Evolutionary conservation across 2,329 filamentous ascomycete genomes (phyloP).

Genomic region (Fusarium drepaniforme): DNA sequence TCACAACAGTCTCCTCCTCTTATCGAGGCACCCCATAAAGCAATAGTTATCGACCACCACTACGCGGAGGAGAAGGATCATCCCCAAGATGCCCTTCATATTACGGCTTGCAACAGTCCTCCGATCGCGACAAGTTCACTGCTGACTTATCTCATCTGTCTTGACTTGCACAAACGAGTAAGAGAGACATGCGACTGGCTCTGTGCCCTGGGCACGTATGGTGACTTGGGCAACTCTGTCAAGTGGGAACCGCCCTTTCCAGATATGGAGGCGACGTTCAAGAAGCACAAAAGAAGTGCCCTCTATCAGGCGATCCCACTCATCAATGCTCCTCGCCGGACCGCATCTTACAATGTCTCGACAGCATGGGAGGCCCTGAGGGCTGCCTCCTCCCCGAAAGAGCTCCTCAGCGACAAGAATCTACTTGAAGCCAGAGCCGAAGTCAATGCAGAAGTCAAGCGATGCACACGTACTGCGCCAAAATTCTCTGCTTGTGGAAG

Average conservation of each 20-base stretch:
- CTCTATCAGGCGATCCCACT: conserved; percentile 73
- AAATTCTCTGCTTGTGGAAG: conserved; percentile 73
- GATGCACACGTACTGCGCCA: conserved; percentile 71
- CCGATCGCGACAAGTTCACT: conserved; percentile 75
- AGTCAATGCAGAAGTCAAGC: conserved; percentile 71
- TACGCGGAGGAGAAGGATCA: conserved; percentile 66
- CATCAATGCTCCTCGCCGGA: conserved; percentile 74
- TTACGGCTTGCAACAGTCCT: conserved; percentile 73
- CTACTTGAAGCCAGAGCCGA: conserved; percentile 67
- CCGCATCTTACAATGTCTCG: conserved; percentile 69
- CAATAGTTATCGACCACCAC: conserved; percentile 76
- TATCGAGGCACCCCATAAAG: conserved; percentile 61
- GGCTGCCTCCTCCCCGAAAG: conserved; percentile 61
- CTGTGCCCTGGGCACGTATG: conserved; percentile 74
- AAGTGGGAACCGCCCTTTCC: conserved; percentile 77
- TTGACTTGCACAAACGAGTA: conserved; percentile 65
- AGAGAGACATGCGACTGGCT: conserved; percentile 67
- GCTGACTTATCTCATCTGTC: conserved; percentile 74
- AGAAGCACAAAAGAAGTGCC: conserved; percentile 70
- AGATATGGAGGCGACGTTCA: conserved; percentile 72
- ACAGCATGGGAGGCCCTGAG: conserved; percentile 71
- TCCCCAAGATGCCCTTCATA: conserved; percentile 64
- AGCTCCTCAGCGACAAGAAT: conserved; percentile 61
- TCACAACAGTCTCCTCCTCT: conserved; percentile 67
- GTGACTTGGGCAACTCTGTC: conserved; percentile 72